phyloP scores from a whole-genome alignment of 192 early-diverging fungal species.

The Kappamyces sp. region DNA sequence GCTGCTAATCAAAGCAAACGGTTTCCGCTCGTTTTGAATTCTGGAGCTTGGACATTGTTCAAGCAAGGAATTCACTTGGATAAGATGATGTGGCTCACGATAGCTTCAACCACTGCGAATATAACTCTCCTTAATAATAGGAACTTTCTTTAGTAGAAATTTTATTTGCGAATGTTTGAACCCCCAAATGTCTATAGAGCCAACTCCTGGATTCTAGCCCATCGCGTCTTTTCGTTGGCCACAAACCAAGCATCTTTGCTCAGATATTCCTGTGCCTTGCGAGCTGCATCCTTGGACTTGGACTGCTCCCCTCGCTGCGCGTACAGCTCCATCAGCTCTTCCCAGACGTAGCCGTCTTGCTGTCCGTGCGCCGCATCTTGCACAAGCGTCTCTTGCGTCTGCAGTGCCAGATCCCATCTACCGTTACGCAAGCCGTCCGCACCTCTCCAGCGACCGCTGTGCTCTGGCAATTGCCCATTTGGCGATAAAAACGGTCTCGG shows the following conservation, averaged over 20 bases:
- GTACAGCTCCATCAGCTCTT: slow-evolving; percentile 10
- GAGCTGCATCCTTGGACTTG: background rate
- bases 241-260: slow-evolving; percentile 10
- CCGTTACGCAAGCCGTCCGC: no score
- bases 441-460: background rate
- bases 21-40: no score
- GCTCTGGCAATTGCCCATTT: slow-evolving; percentile 8
- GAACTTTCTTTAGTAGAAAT: no score
- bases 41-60: no score
- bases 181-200: background rate
- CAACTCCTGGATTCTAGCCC: background rate
- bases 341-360: slow-evolving; percentile 3
- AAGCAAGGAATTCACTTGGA: no score
- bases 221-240: background rate
- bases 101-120: no score
- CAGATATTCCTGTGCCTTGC: background rate
- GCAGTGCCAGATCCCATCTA: background rate
- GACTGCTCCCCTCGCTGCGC: background rate
- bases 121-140: no score
- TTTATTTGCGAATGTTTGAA: no score
- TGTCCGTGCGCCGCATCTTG: background rate
- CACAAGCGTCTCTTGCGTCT: background rate
- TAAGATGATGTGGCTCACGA: no score
- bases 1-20: no score
- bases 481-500: background rate